Percentiles rank a stretch among this genome's conserved stretches.
Conservation (phyloP, 306 rosid genomes). For the Vigna hirtella region DNA sequence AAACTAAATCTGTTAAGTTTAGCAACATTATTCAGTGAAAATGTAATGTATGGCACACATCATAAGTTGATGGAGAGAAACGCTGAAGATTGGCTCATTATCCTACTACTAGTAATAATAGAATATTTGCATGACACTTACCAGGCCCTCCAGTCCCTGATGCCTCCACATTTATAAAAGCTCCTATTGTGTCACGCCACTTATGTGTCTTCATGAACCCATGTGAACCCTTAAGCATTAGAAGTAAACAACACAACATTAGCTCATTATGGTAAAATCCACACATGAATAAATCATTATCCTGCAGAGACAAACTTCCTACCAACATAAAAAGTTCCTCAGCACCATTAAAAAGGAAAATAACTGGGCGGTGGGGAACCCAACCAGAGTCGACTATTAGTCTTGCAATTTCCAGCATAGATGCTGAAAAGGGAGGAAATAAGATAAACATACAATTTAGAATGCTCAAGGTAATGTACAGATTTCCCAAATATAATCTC, state of each 20-base stretch:
- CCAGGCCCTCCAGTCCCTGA: conserved; percentile 93
- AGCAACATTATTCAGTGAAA: conserved; percentile 40
- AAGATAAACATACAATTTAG: conserved; percentile 20
- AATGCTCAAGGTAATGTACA: conserved; percentile 30
- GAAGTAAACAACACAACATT: conserved; percentile 41
- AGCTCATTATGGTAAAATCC: conserved; percentile 42
- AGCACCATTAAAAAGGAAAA: conserved; percentile 98
- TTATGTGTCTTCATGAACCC: conserved; percentile 94
- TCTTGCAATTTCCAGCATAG: conserved; percentile 91
- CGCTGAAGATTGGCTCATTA: conserved; percentile 25
- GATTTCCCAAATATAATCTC: conserved; percentile 15
- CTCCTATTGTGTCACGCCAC: conserved; percentile 93
- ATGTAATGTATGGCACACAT: conserved; percentile 11
- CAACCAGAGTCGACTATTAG: conserved; percentile 86
- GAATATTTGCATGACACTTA: conserved; percentile 46
- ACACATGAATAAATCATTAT: conserved; percentile 20
- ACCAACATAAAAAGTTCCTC: conserved; percentile 99
- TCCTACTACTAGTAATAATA: conserved; percentile 11
- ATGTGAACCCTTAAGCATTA: conserved; percentile 81
- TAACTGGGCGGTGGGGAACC: conserved; percentile 77
- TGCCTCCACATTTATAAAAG: conserved; percentile 92
- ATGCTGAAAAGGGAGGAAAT: conserved; percentile 62
- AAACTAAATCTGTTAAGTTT: conserved; percentile 79
- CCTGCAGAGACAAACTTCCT: conserved; percentile 44
- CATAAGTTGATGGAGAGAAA: conserved; percentile 25